phyloP scores from a whole-genome alignment of 768 basidiomycete genomes.

The Cubamyces lactineus region DNA sequence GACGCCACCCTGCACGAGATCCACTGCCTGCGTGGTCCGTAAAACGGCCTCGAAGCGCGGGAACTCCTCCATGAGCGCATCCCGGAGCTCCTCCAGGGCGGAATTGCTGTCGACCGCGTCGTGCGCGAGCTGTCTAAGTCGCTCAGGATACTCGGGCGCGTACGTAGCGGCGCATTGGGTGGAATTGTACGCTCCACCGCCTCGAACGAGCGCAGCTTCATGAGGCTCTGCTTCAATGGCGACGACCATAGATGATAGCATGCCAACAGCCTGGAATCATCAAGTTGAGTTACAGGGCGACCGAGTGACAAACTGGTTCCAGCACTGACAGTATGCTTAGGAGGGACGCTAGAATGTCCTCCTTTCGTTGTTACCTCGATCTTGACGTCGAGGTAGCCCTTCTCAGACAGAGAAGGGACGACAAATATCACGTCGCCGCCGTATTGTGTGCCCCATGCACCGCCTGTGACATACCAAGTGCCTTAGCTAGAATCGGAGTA shows the following conservation, averaged over 20 bases:
- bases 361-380: constrained; percentile 71
- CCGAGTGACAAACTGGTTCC: no score
- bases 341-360: constrained; percentile 88
- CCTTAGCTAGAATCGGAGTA: constrained; percentile 34
- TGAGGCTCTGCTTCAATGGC: constrained; percentile 71
- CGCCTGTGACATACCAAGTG: constrained; percentile 38
- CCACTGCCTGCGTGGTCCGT: constrained; percentile 79
- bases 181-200: constrained; percentile 56
- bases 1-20: constrained; percentile 50
- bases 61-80: constrained; percentile 45
- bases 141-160: constrained; percentile 54
- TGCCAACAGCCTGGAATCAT: constrained; percentile 39
- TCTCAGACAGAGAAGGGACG: constrained; percentile 69
- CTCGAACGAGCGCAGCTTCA: constrained; percentile 50
- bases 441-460: constrained; percentile 48
- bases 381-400: constrained; percentile 67
- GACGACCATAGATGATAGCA: constrained; percentile 71
- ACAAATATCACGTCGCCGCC: constrained; percentile 58
- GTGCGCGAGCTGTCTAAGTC: constrained; percentile 51
- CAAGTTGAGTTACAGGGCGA: no score
- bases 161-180: constrained; percentile 63
- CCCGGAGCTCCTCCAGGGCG: constrained; percentile 47
- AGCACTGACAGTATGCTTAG: constrained; percentile 66
- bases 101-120: constrained; percentile 50
- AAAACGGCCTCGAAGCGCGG: constrained; percentile 43